A percentile compares a stretch with the other conserved stretches of the same genome.
phyloP scores from a whole-genome alignment of 1,284 basidiomycete genomes.

The Inonotus hispidus region DNA sequence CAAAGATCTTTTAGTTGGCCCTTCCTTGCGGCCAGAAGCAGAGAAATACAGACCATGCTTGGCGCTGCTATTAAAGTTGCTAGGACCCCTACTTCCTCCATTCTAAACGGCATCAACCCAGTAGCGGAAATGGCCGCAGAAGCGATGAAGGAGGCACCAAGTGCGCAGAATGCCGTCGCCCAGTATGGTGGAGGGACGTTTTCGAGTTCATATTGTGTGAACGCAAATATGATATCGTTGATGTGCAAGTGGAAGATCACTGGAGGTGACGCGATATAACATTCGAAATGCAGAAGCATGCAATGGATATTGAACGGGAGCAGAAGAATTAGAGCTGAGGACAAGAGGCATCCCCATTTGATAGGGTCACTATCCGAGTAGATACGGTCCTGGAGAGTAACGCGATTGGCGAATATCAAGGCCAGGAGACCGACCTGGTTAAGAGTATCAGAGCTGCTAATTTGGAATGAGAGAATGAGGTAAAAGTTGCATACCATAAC shows the following conservation, averaged over 20 bases:
- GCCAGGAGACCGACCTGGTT: not conserved
- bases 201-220: not conserved
- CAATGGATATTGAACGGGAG: not conserved
- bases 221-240: not conserved
- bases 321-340: not conserved
- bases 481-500: not conserved
- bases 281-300: conserved; percentile 1
- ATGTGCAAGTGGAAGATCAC: not conserved
- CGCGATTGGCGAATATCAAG: not conserved
- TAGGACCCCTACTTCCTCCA: not conserved
- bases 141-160: not conserved
- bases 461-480: not conserved
- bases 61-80: not conserved
- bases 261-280: not conserved
- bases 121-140: not conserved
- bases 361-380: not conserved
- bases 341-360: not conserved
- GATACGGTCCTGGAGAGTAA: not conserved
- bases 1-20: conserved; percentile 84
- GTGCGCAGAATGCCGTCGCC: not conserved
- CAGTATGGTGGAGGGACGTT: not conserved
- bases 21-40: not conserved
- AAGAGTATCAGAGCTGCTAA: not conserved
- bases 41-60: not conserved
- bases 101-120: not conserved